These are phyloP conservation scores for Termitomyces sp. DNA, from an alignment of 768 basidiomycete genomes.

Conservation along the genomic window DNA sequence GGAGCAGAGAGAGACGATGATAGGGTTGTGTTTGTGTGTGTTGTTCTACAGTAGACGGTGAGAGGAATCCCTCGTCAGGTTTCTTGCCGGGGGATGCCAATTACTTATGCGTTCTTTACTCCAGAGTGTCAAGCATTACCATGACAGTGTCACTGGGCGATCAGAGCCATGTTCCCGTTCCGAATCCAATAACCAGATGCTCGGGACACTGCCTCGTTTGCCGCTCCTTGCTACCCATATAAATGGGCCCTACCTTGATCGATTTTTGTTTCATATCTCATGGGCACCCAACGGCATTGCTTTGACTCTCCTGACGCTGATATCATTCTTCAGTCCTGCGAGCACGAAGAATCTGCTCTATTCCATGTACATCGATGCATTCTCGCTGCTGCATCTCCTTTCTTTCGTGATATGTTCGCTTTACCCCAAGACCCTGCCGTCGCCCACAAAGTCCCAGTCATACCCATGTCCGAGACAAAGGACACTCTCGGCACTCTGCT, in stretches of 20 bases:
- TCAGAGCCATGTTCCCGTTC: background rate
- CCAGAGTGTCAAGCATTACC: background rate
- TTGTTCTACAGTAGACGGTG: conserved; percentile 3
- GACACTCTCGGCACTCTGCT: conserved; percentile 54
- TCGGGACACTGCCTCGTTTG: conserved; percentile 6
- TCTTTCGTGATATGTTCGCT: conserved; percentile 68
- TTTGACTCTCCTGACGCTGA: conserved; percentile 39
- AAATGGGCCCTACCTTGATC: background rate
- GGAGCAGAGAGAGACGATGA: conserved; percentile 16
- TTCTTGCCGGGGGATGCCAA: background rate
- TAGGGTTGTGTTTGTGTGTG: conserved; percentile 12
- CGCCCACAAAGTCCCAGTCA: too few species aligned
- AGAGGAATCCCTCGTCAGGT: background rate
- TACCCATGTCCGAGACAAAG: too few species aligned
- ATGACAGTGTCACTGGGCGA: background rate
- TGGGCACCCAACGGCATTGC: conserved; percentile 31
- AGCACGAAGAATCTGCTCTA: conserved; percentile 32
- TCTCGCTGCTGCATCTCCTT: conserved; percentile 59
- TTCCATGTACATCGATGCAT: conserved; percentile 64
- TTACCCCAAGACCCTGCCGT: too few species aligned
- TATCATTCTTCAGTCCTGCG: conserved; percentile 46
- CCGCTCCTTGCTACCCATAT: background rate
- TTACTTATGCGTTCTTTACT: background rate
- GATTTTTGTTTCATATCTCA: conserved; percentile 8
- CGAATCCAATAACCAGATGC: background rate